These are phyloP conservation scores for Metschnikowia aberdeeniae DNA, from an alignment of 805 yeast species.

Conservation along the genomic window DNA sequence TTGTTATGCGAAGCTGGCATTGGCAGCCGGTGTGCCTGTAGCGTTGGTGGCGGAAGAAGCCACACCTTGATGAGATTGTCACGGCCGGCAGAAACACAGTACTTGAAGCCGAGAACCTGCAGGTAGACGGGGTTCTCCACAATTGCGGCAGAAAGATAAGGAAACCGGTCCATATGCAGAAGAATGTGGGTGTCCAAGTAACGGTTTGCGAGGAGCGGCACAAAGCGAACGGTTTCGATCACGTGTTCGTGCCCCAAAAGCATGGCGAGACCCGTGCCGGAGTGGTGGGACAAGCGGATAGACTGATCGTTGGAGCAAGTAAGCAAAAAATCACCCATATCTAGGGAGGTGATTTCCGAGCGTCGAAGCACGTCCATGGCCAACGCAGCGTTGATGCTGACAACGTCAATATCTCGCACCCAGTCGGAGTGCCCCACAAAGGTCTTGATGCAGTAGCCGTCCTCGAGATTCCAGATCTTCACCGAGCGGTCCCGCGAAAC, in stretches of 20 bases:
- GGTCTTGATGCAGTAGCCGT: slow-evolving; percentile 64
- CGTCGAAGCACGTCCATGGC: slow-evolving; percentile 8
- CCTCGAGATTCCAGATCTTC: slow-evolving; percentile 60
- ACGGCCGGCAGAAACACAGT: slow-evolving; percentile 74
- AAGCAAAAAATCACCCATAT: slow-evolving; percentile 53
- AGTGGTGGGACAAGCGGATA: slow-evolving; percentile 59
- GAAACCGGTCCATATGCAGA: slow-evolving; percentile 27
- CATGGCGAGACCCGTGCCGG: slow-evolving; percentile 64
- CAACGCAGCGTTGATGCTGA: slow-evolving; percentile 16
- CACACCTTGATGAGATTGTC: slow-evolving; percentile 73
- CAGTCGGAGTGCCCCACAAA: slow-evolving; percentile 84
- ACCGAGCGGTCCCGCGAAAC: slow-evolving; percentile 62
- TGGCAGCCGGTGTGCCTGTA: slow-evolving; percentile 53
- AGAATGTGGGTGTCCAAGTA: slow-evolving; percentile 45
- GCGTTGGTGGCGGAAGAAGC: slow-evolving; percentile 65
- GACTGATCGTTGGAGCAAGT: slow-evolving; percentile 81
- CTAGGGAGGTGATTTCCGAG: slow-evolving; percentile 15
- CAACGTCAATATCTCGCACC: slow-evolving; percentile 65
- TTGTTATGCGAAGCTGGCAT: slow-evolving; percentile 48
- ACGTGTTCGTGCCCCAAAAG: slow-evolving; percentile 82
- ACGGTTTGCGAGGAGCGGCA: slow-evolving; percentile 50
- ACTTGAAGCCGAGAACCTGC: slow-evolving; percentile 53
- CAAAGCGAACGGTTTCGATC: slow-evolving; percentile 64
- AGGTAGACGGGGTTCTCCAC: slow-evolving; percentile 26
- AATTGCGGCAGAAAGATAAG: slow-evolving; percentile 31